phyloP scores from a whole-genome alignment of 495 filamentous ascomycete genomes.

The Ramalina peruviana region DNA sequence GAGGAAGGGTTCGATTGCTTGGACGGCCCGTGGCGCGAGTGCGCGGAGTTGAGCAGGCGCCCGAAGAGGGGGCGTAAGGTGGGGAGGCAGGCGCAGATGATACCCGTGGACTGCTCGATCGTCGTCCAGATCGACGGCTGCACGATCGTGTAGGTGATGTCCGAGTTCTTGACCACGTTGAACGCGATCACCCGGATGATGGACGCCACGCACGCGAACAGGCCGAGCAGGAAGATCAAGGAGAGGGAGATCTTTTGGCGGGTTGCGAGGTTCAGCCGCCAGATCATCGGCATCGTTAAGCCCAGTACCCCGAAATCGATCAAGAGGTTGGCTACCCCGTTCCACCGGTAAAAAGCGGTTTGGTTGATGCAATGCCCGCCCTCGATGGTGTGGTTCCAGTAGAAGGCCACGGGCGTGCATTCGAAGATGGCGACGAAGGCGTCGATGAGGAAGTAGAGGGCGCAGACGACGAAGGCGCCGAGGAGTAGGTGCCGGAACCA shows the following conservation, averaged over 20 bases:
- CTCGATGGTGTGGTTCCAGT: slow-evolving; percentile 27
- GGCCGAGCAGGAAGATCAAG: slow-evolving; percentile 33
- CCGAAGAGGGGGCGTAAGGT: slow-evolving; percentile 41
- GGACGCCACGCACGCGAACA: slow-evolving; percentile 34
- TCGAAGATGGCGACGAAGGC: slow-evolving; percentile 29
- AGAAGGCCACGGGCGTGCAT: slow-evolving; percentile 27
- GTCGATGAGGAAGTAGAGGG: slow-evolving; percentile 23
- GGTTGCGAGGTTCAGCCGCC: slow-evolving; percentile 27
- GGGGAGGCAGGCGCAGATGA: slow-evolving; percentile 44
- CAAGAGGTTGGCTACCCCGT: slow-evolving; percentile 30
- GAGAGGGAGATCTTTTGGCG: slow-evolving; percentile 34
- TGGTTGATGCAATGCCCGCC: slow-evolving; percentile 25
- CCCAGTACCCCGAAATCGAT: slow-evolving; percentile 31
- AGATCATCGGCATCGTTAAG: slow-evolving; percentile 31
- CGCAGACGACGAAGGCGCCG: slow-evolving; percentile 23
- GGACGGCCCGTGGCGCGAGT: too few relatives aligned
- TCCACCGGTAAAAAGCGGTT: slow-evolving; percentile 28
- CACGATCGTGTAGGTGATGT: slow-evolving; percentile 34
- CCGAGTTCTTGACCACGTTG: slow-evolving; percentile 33
- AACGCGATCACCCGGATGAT: slow-evolving; percentile 43
- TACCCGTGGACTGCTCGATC: slow-evolving; percentile 40
- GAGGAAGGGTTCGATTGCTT: too few relatives aligned
- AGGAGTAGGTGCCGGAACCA: slow-evolving; percentile 23
- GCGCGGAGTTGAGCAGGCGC: slow-evolving; percentile 11
- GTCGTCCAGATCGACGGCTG: slow-evolving; percentile 43